Evolutionary conservation across 169 alveolate species (phyloP).

Genomic region (Eimeria maxima): DNA sequence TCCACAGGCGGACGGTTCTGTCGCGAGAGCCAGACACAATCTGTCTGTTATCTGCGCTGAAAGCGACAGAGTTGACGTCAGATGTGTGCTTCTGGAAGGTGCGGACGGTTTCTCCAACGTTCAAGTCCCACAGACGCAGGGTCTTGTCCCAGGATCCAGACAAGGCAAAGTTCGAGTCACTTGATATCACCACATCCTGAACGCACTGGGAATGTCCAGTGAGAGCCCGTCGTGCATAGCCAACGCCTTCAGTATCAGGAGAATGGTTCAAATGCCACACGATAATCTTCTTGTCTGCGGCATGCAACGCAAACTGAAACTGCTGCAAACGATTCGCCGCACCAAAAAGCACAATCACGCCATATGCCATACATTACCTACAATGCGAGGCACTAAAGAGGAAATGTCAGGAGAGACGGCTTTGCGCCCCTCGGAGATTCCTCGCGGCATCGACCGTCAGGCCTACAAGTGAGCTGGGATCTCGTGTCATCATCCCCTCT

Average conservation of each 20-base stretch:
- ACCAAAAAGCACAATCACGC: neutral
- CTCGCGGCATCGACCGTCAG: conserved; percentile 85
- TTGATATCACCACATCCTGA: conserved; percentile 96
- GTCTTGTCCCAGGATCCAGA: conserved; percentile 97
- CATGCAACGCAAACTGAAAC: neutral
- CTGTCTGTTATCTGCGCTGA: conserved; percentile 99
- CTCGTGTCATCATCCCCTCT: conserved; percentile 83
- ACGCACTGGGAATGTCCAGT: conserved; percentile 97
- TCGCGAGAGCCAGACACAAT: conserved; percentile 99
- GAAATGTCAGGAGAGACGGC: neutral
- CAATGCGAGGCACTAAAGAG: neutral
- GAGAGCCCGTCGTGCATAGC: conserved; percentile 87
- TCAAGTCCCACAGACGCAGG: conserved; percentile 96
- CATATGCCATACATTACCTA: neutral
- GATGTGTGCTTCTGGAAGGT: conserved; percentile 96
- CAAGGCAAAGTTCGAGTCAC: conserved; percentile 96
- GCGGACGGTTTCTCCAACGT: conserved; percentile 94
- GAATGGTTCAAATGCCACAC: conserved; percentile 83
- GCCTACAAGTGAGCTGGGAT: conserved; percentile 91
- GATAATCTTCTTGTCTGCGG: conserved; percentile 85
- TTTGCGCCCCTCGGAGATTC: conserved; percentile 59
- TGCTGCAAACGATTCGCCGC: neutral
- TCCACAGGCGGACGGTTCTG: conserved; percentile 98
- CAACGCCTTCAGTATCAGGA: conserved; percentile 82
- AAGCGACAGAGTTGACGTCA: conserved; percentile 98